Evolutionary conservation across 192 early-diverging fungal genomes (phyloP), one percentile per base, ranked within the genome.

Genomic region (Coemansia sp.): DNA sequence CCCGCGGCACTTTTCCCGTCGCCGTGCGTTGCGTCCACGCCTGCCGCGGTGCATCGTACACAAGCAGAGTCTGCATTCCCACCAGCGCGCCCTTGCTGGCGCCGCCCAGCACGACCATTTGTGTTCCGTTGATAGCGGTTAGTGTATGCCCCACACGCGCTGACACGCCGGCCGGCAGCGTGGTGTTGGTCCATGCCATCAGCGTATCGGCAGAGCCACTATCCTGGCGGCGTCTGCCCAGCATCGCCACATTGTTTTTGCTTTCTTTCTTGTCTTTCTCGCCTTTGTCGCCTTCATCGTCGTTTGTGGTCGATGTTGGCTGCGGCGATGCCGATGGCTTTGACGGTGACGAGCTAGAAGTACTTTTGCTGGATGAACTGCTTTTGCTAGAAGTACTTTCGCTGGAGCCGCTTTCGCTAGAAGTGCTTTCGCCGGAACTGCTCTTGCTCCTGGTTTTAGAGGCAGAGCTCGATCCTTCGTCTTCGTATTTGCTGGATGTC

Each of bases 51-150:
- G 56, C 30, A 32, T 71, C 58, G 57, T 82, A 82, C 1, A 67
- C 25, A 43, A 65, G 63, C 4, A 82, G 58, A 0, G 45, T 58
- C 19, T 45, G 28, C 67, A 77, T 65, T 47, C 55, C 58, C 0
- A 67, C 67, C 29, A 82, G 42, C 30, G 31, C 18, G 31, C 45
- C 56, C 5, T 47, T 30, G 18, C 19, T 58, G 10, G 51, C 31
- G 28, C 69, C 56, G 44, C 80, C 80, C 16, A 82, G 33, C 5
- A 82, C 71, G 16, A 69, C 80, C 80, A 82, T 82, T 9, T 48
- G 42, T 19, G 54, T 57, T 18, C 56, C 53, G 33, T 57, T 56
- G 0, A 77, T 47, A 18, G 77, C 54, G 27, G 49, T 70, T 22
- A 70, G 60, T 0, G 67, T 69, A 47, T 82, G 80, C 10, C 66